Percentiles rank a stretch among this genome's conserved stretches.
Evolutionary conservation across 768 basidiomycete genomes (phyloP).

Genomic region (Suillus alpinus): DNA sequence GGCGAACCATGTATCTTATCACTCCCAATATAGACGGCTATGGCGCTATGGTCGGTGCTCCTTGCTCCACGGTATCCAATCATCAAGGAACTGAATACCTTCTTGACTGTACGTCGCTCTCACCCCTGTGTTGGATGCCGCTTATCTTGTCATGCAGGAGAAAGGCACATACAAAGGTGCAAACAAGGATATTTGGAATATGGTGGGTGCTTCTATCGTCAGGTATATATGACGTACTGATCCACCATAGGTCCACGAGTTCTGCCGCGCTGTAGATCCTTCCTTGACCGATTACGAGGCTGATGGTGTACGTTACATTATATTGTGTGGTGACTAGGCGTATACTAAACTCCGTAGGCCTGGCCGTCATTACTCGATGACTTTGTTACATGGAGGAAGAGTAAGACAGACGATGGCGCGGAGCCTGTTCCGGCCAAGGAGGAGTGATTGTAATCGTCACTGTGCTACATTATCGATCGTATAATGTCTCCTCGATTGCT

Average conservation of each 20-base stretch:
- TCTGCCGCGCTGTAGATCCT: constrained; percentile 59
- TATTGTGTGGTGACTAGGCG: neutral
- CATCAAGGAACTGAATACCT: constrained; percentile 61
- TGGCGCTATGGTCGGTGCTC: constrained; percentile 74
- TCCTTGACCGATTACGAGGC: constrained; percentile 67
- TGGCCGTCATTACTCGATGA: constrained; percentile 85
- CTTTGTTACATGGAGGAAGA: constrained; percentile 67
- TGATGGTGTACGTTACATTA: constrained; percentile 59
- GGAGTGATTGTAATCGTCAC: neutral
- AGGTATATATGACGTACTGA: neutral
- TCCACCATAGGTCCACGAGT: constrained; percentile 63
- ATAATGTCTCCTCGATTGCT: neutral
- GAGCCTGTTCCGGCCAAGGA: constrained; percentile 3
- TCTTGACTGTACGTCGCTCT: constrained; percentile 51
- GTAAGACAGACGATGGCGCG: constrained; percentile 11
- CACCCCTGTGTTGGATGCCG: neutral
- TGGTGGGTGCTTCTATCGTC: constrained; percentile 46
- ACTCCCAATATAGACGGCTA: constrained; percentile 49
- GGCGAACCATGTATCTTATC: neutral
- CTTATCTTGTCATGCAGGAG: constrained; percentile 25
- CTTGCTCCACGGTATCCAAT: constrained; percentile 66
- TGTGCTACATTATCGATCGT: neutral
- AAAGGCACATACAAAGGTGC: constrained; percentile 66
- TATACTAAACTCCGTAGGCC: constrained; percentile 41
- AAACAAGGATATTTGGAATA: constrained; percentile 84